A percentile compares a stretch with the other conserved stretches of the same genome.
Conservation (phyloP, 257 asterid genomes). For the Solanum pennellii region DNA sequence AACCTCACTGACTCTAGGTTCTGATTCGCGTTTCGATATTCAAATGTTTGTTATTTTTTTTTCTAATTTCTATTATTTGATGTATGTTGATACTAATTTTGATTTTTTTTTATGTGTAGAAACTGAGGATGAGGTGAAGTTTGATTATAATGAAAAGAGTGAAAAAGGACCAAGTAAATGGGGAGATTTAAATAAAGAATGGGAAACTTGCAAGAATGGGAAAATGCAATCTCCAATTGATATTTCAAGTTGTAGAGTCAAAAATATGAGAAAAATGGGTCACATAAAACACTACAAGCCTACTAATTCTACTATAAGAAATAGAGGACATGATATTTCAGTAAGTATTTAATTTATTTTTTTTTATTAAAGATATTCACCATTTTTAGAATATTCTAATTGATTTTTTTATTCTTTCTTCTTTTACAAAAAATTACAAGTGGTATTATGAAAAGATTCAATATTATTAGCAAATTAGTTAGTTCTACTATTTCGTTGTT, state of each 20-base stretch:
- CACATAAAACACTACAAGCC: slow-evolving; percentile 21
- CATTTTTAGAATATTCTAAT: background rate
- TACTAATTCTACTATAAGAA: slow-evolving; percentile 31
- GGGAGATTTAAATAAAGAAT: slow-evolving; percentile 53
- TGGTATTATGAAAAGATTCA: background rate
- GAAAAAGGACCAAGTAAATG: slow-evolving; percentile 51
- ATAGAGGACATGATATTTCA: slow-evolving; percentile 64
- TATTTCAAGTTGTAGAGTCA: slow-evolving; percentile 30
- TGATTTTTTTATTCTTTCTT: background rate
- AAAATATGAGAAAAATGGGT: slow-evolving; percentile 1
- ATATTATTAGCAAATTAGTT: background rate
- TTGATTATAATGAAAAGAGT: slow-evolving; percentile 28
- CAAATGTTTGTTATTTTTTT: background rate
- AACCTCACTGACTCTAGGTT: background rate
- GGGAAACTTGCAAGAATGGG: slow-evolving; percentile 55
- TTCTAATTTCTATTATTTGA: background rate
- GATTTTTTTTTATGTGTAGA: background rate
- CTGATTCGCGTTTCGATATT: background rate
- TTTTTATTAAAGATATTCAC: background rate
- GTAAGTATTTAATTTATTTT: background rate
- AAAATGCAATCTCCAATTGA: slow-evolving; percentile 60
- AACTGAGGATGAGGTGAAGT: slow-evolving; percentile 24
- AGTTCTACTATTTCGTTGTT: background rate
- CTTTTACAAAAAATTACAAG: background rate
- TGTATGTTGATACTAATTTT: background rate